Evolutionary conservation across 1,139 yeast genomes (phyloP).

Genomic region (Zygosaccharomyces pseudobailii): DNA sequence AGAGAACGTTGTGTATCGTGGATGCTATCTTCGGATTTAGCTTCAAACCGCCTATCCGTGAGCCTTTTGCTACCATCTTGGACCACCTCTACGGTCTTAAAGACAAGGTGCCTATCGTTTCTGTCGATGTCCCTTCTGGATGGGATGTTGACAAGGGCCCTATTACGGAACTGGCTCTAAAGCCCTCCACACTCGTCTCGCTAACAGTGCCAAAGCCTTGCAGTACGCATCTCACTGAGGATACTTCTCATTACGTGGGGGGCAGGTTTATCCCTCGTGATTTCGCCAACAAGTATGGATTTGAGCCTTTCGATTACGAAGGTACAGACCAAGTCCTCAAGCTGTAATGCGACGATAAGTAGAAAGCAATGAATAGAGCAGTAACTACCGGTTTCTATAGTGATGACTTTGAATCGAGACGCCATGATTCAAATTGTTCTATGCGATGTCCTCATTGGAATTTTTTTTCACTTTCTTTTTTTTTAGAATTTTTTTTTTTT

Average conservation of each 20-base stretch:
- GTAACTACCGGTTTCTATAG: neutral
- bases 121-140: conserved; percentile 91
- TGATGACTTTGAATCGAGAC: neutral
- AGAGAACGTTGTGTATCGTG: conserved; percentile 41
- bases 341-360: conserved; percentile 11
- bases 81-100: conserved; percentile 39
- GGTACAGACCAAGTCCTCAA: conserved; percentile 48
- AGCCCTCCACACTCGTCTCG: conserved; percentile 69
- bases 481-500: neutral
- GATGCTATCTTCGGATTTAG: conserved; percentile 94
- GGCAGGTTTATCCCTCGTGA: conserved; percentile 72
- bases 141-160: conserved; percentile 97
- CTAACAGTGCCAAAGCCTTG: conserved; percentile 95
- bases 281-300: conserved; percentile 69
- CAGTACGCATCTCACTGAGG: conserved; percentile 43
- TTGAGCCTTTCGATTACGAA: conserved; percentile 53
- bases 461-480: neutral
- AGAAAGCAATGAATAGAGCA: neutral
- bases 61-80: conserved; percentile 66
- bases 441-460: neutral
- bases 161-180: conserved; percentile 38
- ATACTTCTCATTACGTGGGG: conserved; percentile 66
- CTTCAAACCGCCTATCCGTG: conserved; percentile 81
- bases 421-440: neutral
- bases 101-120: conserved; percentile 53